These are phyloP conservation scores for Shiraia sp. DNA, from an alignment of 2,329 filamentous ascomycete genomes.

Conservation along the genomic window DNA sequence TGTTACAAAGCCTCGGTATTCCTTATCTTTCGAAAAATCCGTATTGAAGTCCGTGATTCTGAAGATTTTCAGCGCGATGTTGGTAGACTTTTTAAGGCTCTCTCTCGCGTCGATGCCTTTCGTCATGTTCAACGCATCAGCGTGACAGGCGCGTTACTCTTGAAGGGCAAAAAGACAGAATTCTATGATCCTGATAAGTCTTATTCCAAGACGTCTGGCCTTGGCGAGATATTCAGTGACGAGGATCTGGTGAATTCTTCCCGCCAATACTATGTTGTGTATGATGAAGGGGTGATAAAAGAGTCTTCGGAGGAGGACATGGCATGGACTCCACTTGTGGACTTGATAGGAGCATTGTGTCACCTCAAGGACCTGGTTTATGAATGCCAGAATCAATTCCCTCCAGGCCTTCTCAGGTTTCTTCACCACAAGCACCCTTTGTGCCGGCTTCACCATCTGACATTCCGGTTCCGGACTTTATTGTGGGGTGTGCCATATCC, in stretches of 20 bases:
- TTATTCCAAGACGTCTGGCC: slow-evolving; percentile 6
- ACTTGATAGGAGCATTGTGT: slow-evolving; percentile 14
- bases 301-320: slow-evolving; percentile 18
- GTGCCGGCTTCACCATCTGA: slow-evolving; percentile 23
- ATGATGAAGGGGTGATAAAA: slow-evolving; percentile 21
- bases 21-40: slow-evolving; percentile 16
- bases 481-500: slow-evolving; percentile 21
- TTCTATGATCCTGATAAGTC: background rate
- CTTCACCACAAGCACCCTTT: slow-evolving; percentile 17
- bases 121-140: slow-evolving; percentile 18
- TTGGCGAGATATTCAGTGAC: slow-evolving; percentile 20
- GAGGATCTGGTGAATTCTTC: slow-evolving; percentile 3
- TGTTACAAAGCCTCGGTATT: slow-evolving; percentile 16
- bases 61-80: slow-evolving; percentile 12
- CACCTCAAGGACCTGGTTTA: slow-evolving; percentile 20
- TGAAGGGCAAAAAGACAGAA: slow-evolving; percentile 7
- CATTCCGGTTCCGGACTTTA: slow-evolving; percentile 23
- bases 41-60: slow-evolving; percentile 10
- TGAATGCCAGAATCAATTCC: slow-evolving; percentile 25
- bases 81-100: slow-evolving; percentile 13
- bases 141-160: slow-evolving; percentile 18
- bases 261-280: slow-evolving; percentile 13
- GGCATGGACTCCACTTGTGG: slow-evolving; percentile 22
- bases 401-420: slow-evolving; percentile 18
- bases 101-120: slow-evolving; percentile 15